Percentiles rank a stretch among this genome's conserved stretches.
Evolutionary conservation across 2,329 filamentous ascomycete genomes (phyloP).

Genomic region (Fusarium dimerum): DNA sequence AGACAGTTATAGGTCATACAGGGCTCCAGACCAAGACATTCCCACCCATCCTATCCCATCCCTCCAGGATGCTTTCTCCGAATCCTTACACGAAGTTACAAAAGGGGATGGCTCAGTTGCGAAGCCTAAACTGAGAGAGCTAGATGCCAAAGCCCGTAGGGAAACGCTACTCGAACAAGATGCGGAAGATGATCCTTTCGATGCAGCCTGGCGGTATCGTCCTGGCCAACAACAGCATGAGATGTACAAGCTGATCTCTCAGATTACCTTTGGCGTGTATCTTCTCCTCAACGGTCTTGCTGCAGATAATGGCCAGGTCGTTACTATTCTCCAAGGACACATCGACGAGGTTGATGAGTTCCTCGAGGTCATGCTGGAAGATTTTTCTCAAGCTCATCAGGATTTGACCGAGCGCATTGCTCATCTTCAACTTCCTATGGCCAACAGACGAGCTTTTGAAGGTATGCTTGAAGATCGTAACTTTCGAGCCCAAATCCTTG

Average conservation of each 20-base stretch:
- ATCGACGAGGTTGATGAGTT: conserved; percentile 95
- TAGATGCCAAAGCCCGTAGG: conserved; percentile 62
- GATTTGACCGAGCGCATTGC: conserved; percentile 82
- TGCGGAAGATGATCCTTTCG: conserved; percentile 70
- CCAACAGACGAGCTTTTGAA: conserved; percentile 81
- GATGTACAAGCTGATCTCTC: conserved; percentile 84
- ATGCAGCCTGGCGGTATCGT: conserved; percentile 73
- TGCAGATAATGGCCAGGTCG: conserved; percentile 84
- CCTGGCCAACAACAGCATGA: conserved; percentile 80
- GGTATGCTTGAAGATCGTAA: conserved; percentile 81
- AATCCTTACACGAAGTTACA: conserved; percentile 74
- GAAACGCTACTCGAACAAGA: conserved; percentile 68
- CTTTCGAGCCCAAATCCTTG: conserved; percentile 80
- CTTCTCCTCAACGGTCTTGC: conserved; percentile 81
- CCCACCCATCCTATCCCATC: conserved; percentile 67
- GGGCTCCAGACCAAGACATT: conserved; percentile 26
- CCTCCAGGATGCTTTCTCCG: conserved; percentile 81
- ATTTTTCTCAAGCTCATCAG: conserved; percentile 73
- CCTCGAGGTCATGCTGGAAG: conserved; percentile 81
- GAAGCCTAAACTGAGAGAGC: conserved; percentile 55
- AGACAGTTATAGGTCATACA: conserved; percentile 26
- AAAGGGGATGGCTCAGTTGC: conserved; percentile 39
- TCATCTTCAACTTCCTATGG: conserved; percentile 78
- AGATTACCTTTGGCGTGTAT: conserved; percentile 93
- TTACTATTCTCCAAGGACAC: conserved; percentile 85